Conservation (phyloP, 768 basidiomycete genomes). For the Clitopilus passeckerianus region DNA sequence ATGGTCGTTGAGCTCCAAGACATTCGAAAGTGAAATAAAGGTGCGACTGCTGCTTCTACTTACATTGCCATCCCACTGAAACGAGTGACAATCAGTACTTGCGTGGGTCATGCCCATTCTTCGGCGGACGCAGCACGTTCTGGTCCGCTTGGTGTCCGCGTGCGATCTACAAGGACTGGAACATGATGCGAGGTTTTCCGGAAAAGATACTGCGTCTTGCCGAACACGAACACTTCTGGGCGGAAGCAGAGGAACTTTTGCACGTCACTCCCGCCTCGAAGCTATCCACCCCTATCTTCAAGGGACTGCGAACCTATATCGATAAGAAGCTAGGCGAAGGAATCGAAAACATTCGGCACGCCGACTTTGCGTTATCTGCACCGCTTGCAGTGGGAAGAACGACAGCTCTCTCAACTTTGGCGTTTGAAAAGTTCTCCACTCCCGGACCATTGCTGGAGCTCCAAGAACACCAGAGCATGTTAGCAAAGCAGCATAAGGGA, state of each 20-base stretch:
- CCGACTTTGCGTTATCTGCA: neutral
- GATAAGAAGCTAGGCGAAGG: neutral
- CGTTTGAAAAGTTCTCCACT: neutral
- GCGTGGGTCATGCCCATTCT: slow-evolving; percentile 7
- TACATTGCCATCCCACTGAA: neutral
- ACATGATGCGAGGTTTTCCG: slow-evolving; percentile 7
- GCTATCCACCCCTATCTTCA: neutral
- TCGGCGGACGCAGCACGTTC: slow-evolving; percentile 9
- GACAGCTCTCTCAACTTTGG: neutral
- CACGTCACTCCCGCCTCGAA: neutral
- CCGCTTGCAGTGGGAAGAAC: neutral
- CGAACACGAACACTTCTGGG: neutral
- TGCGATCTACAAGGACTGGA: neutral
- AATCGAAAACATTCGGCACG: neutral
- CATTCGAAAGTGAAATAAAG: neutral
- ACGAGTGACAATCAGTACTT: neutral
- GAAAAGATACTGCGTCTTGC: neutral
- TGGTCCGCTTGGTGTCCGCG: slow-evolving; percentile 10
- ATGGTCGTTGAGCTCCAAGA: slow-evolving; percentile 3
- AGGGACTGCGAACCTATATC: neutral
- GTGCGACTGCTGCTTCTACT: neutral
- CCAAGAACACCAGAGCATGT: neutral
- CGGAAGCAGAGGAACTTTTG: neutral
- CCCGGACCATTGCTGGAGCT: neutral
- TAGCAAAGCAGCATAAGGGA: neutral